A percentile compares a stretch with the other conserved stretches of the same genome.
Conservation (phyloP, 108 stramenopile species). For the Pseudonitzschia multistriata region DNA sequence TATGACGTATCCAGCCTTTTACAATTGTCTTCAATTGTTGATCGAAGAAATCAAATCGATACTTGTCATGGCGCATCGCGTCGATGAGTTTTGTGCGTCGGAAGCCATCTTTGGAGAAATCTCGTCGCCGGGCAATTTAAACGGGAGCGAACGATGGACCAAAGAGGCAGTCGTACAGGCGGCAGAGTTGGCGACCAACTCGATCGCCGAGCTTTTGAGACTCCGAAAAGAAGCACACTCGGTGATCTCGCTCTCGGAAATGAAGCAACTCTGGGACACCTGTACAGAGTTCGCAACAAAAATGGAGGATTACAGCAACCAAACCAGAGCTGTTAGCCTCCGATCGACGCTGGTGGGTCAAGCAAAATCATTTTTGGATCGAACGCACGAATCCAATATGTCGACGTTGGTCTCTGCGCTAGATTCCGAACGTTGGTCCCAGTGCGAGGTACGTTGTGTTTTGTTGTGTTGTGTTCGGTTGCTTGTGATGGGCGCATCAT, state of each 20-base stretch:
- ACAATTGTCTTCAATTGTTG: constrained; percentile 81
- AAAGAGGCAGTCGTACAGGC: constrained; percentile 63
- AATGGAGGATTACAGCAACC: constrained; percentile 67
- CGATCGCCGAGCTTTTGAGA: constrained; percentile 79
- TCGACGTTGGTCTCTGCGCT: constrained; percentile 77
- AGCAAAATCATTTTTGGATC: constrained; percentile 90
- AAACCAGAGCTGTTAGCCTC: constrained; percentile 81
- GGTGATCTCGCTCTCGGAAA: constrained; percentile 70
- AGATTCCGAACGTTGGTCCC: constrained; percentile 93
- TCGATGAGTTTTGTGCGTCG: constrained; percentile 38
- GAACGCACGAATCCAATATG: constrained; percentile 91
- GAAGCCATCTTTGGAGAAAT: constrained; percentile 32
- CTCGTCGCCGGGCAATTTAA: not conserved
- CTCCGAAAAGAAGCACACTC: constrained; percentile 85
- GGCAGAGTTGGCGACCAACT: constrained; percentile 76
- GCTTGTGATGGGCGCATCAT: no score
- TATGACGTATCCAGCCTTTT: constrained; percentile 79
- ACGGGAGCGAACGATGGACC: constrained; percentile 33
- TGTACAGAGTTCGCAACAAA: constrained; percentile 67
- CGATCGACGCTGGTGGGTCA: constrained; percentile 86
- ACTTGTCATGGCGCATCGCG: constrained; percentile 58
- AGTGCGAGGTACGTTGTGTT: constrained; percentile 74
- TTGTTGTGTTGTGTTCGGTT: not conserved
- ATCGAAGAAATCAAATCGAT: constrained; percentile 79
- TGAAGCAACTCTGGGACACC: constrained; percentile 86